Conservation (phyloP, 2,329 filamentous ascomycete species). For the Calonectria ilicicola region DNA sequence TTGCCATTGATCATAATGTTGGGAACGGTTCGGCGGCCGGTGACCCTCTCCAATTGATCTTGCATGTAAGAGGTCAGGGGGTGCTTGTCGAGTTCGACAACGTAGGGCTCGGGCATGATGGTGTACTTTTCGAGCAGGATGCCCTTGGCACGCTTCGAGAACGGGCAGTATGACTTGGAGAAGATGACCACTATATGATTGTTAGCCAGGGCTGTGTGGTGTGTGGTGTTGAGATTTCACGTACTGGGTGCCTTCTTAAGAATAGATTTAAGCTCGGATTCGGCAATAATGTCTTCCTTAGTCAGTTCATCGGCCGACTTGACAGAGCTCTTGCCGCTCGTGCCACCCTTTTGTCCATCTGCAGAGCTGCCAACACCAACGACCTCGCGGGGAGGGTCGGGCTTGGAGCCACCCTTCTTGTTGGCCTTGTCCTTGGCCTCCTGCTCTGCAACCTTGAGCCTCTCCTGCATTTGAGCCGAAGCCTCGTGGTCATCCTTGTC, state of each 20-base stretch:
- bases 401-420: constrained; percentile 71
- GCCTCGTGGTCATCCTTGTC: constrained; percentile 68
- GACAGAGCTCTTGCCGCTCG: constrained; percentile 39
- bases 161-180: constrained; percentile 93
- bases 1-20: constrained; percentile 91
- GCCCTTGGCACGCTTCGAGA: constrained; percentile 85
- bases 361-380: constrained; percentile 71
- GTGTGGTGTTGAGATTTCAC: constrained; percentile 41
- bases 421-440: constrained; percentile 77
- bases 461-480: constrained; percentile 65
- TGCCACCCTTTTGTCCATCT: constrained; percentile 57
- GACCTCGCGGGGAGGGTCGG: constrained; percentile 68
- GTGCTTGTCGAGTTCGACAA: constrained; percentile 92
- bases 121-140: constrained; percentile 87
- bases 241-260: constrained; percentile 87
- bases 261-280: constrained; percentile 80
- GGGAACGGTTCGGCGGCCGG: constrained; percentile 87
- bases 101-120: constrained; percentile 84
- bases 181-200: constrained; percentile 83
- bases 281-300: constrained; percentile 72
- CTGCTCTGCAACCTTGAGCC: constrained; percentile 76
- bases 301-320: constrained; percentile 58
- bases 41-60: constrained; percentile 76
- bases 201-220: constrained; percentile 22
- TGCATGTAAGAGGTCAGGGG: constrained; percentile 81